phyloP scores from a whole-genome alignment of 805 yeast species.

The Yamadazyma phyllophila region DNA sequence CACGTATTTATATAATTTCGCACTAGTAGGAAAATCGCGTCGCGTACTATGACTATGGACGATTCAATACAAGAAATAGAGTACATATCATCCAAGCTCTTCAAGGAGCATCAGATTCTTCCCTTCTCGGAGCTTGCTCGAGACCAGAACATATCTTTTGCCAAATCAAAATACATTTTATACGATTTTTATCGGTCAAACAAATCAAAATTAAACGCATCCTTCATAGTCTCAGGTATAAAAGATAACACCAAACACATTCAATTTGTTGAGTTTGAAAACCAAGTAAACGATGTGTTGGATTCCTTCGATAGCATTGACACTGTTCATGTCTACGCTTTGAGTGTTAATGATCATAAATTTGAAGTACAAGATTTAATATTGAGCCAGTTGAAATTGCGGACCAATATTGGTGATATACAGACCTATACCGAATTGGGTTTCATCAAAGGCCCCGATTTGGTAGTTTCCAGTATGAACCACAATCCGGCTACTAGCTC shows the following conservation, averaged over 20 bases:
- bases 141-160: constrained; percentile 33
- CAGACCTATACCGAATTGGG: constrained; percentile 26
- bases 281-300: constrained; percentile 15
- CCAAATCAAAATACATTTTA: constrained; percentile 39
- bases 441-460: constrained; percentile 31
- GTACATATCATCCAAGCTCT: constrained; percentile 26
- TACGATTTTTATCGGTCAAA: constrained; percentile 37
- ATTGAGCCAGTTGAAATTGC: constrained; percentile 13
- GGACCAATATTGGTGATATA: constrained; percentile 15
- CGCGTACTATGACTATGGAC: constrained; percentile 32
- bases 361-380: constrained; percentile 18
- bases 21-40: constrained; percentile 1
- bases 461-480: not conserved
- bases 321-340: constrained; percentile 40
- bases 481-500: no score
- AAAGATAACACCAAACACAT: constrained; percentile 15
- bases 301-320: constrained; percentile 26
- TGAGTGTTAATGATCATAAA: constrained; percentile 16
- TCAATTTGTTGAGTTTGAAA: constrained; percentile 22
- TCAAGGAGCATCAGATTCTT: constrained; percentile 24
- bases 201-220: constrained; percentile 34
- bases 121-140: constrained; percentile 45
- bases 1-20: not conserved
- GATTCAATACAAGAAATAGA: constrained; percentile 27
- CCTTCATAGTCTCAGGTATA: constrained; percentile 43